Evolutionary conservation across 2,329 filamentous ascomycete species (phyloP).

Genomic region (Trichothecium sympodiale): DNA sequence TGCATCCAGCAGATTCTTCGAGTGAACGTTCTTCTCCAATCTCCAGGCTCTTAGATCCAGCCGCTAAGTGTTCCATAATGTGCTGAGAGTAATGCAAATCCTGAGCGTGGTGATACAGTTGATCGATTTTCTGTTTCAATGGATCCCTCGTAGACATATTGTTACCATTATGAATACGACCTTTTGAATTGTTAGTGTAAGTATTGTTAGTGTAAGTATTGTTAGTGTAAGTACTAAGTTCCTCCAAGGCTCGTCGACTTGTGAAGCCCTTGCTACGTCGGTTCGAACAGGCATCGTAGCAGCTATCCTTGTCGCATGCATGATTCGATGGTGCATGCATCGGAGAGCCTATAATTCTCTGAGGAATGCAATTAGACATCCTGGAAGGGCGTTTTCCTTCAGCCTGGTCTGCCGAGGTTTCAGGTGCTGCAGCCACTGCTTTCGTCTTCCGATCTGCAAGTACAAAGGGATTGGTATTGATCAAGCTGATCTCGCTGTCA

Average conservation of each 20-base stretch:
- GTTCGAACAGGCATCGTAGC: too few relatives aligned
- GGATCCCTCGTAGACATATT: conserved; percentile 1
- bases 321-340: background rate
- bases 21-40: background rate
- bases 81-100: conserved; percentile 22
- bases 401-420: conserved; percentile 9
- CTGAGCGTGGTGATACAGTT: conserved; percentile 20
- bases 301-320: background rate
- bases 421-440: conserved; percentile 10
- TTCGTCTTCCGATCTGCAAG: conserved; percentile 16
- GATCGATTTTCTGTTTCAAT: conserved; percentile 16
- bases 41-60: conserved; percentile 7
- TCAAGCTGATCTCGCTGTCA: too few relatives aligned
- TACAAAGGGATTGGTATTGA: conserved; percentile 21
- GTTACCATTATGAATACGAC: too few relatives aligned
- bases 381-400: conserved; percentile 10
- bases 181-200: too few relatives aligned
- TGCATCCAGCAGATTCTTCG: background rate
- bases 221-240: too few relatives aligned
- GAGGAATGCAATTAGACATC: conserved; percentile 19
- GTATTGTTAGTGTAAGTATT: too few relatives aligned
- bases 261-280: too few relatives aligned
- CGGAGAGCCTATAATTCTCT: conserved; percentile 7
- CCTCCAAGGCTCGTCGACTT: too few relatives aligned
- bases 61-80: conserved; percentile 21